Evolutionary conservation across 116 monocot genomes (phyloP).

Genomic region (Posidonia oceanica): DNA sequence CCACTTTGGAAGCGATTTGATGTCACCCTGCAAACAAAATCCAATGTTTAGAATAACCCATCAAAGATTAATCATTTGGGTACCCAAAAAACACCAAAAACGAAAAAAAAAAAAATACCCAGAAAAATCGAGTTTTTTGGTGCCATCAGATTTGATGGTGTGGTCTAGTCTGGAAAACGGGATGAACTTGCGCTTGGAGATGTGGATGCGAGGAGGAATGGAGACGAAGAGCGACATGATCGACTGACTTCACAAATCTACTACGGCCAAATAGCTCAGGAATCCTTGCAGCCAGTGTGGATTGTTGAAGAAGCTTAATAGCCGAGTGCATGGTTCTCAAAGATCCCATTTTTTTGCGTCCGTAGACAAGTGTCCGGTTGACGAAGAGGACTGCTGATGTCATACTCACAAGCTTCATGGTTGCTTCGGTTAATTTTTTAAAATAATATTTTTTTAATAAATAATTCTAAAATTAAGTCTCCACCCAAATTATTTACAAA

Average conservation of each 20-base stretch:
- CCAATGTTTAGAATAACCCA: not conserved
- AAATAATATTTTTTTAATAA: no score
- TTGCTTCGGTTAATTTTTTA: no score
- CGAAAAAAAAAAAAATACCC: not conserved
- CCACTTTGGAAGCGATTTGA: not conserved
- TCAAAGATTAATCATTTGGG: not conserved
- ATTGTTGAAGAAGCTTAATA: not conserved
- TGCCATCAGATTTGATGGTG: not conserved
- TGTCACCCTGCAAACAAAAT: not conserved
- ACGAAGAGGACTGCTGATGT: no score
- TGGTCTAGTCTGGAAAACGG: not conserved
- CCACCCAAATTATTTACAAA: no score
- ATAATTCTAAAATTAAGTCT: no score
- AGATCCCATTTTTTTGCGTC: not conserved
- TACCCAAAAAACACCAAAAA: not conserved
- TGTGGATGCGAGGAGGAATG: not conserved
- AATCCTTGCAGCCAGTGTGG: not conserved
- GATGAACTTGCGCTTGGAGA: not conserved
- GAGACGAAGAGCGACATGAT: conserved; percentile 2
- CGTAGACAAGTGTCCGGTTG: conserved; percentile 2
- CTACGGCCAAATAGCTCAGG: not conserved
- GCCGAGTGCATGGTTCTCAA: not conserved
- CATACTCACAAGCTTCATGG: no score
- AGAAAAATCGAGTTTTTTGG: not conserved
- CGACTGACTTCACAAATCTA: not conserved